Evolutionary conservation across 108 stramenopile species (phyloP).

Genomic region (Chaetoceros tenuissimus): DNA sequence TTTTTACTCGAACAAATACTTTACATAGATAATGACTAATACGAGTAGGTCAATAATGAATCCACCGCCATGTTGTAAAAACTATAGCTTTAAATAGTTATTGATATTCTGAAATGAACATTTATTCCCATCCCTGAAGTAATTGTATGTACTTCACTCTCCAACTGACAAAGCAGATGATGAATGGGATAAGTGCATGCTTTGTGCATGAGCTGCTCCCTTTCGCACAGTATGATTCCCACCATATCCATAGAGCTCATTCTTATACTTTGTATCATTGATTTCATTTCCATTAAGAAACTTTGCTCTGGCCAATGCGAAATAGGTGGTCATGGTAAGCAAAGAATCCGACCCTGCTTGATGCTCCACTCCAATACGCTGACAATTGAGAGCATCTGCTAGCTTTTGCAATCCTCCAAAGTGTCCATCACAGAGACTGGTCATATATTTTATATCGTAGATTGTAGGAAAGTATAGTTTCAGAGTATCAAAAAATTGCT

Average conservation of each 20-base stretch:
- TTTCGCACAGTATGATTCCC: conserved; percentile 82
- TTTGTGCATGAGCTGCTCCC: conserved; percentile 20
- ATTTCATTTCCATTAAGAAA: conserved; percentile 48
- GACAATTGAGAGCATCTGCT: conserved; percentile 89
- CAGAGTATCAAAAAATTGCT: conserved; percentile 88
- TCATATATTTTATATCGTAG: conserved; percentile 98
- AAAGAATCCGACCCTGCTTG: conserved; percentile 97
- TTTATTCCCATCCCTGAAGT: too few relatives aligned
- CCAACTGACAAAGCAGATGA: background rate
- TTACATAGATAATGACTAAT: background rate
- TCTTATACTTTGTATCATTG: conserved; percentile 73
- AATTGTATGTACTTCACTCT: too few relatives aligned
- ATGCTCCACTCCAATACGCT: conserved; percentile 96
- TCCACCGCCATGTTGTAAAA: too few relatives aligned
- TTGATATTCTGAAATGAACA: too few relatives aligned
- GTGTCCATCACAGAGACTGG: conserved; percentile 83
- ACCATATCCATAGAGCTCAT: conserved; percentile 87
- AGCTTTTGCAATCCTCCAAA: conserved; percentile 91
- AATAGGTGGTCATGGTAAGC: conserved; percentile 93
- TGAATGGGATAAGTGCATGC: background rate
- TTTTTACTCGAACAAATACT: background rate
- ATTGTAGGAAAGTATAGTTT: conserved; percentile 94
- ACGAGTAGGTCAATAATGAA: too few relatives aligned
- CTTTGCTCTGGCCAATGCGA: conserved; percentile 78
- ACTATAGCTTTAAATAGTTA: too few relatives aligned